Evolutionary conservation across 2,329 filamentous ascomycete species (phyloP).

Genomic region (Venturia oleaginea): DNA sequence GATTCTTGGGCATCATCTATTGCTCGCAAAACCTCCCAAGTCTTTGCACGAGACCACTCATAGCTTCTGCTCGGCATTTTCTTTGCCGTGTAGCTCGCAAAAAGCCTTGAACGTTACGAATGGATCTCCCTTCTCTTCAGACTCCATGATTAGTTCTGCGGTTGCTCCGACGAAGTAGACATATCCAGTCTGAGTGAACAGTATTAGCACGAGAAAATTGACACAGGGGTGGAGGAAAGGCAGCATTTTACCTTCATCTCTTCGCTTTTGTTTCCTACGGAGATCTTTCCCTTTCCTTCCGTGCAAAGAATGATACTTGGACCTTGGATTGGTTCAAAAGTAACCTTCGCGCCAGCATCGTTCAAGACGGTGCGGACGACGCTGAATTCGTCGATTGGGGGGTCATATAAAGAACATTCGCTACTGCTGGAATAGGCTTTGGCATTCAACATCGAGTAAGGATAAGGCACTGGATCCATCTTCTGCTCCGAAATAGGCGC

Average conservation of each 20-base stretch:
- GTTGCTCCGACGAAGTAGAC: slow-evolving; percentile 68
- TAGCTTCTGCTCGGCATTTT: not conserved
- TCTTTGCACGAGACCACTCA: no score
- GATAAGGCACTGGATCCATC: slow-evolving; percentile 77
- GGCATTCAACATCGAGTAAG: slow-evolving; percentile 76
- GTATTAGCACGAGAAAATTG: no score
- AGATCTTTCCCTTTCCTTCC: slow-evolving; percentile 69
- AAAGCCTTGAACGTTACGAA: slow-evolving; percentile 91
- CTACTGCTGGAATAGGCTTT: slow-evolving; percentile 71
- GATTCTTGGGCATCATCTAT: not conserved
- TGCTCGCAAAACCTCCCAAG: no score
- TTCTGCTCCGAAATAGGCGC: slow-evolving; percentile 93
- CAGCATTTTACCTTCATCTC: slow-evolving; percentile 43
- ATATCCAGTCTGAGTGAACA: slow-evolving; percentile 34
- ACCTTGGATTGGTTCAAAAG: slow-evolving; percentile 77
- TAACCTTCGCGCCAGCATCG: slow-evolving; percentile 64
- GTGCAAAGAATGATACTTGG: slow-evolving; percentile 94
- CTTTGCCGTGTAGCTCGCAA: slow-evolving; percentile 58
- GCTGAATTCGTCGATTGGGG: slow-evolving; percentile 92
- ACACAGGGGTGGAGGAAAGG: no score
- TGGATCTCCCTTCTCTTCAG: slow-evolving; percentile 48
- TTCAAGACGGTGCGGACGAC: slow-evolving; percentile 75
- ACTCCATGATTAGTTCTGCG: slow-evolving; percentile 74
- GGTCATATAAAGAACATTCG: slow-evolving; percentile 71
- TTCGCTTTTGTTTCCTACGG: slow-evolving; percentile 72